phyloP scores from a whole-genome alignment of 176 grass and related monocot species.

The Pontederia crassipes region DNA sequence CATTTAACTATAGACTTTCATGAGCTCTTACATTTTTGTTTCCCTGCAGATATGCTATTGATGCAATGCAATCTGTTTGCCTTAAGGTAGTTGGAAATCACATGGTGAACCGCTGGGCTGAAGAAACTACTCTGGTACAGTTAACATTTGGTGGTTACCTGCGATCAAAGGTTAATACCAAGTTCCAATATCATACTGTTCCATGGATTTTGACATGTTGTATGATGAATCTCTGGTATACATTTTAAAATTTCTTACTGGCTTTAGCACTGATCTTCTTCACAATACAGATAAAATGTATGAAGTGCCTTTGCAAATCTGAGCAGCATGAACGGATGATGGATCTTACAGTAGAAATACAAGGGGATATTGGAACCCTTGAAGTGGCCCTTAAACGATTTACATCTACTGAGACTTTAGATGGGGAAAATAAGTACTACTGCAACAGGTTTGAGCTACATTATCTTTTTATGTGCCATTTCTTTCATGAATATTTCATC shows the following conservation, averaged over 20 bases:
- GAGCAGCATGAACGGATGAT: constrained; percentile 21
- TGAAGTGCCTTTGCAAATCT: constrained; percentile 22
- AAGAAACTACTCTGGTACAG: constrained; percentile 22
- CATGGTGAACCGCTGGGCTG: constrained; percentile 3
- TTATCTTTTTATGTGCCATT: neutral
- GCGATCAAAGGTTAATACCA: constrained; percentile 14
- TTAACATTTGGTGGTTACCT: constrained; percentile 26
- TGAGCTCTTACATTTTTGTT: neutral
- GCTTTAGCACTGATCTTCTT: neutral
- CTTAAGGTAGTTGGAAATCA: constrained; percentile 20
- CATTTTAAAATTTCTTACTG: neutral
- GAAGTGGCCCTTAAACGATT: constrained; percentile 21
- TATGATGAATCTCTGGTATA: neutral
- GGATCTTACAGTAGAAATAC: constrained; percentile 27
- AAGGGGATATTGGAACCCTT: constrained; percentile 20
- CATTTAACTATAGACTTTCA: neutral
- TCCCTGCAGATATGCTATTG: constrained; percentile 25
- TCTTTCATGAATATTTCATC: neutral
- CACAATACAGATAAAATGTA: constrained; percentile 19
- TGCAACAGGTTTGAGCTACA: constrained; percentile 12
- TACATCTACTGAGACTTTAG: constrained; percentile 20
- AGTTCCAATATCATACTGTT: neutral
- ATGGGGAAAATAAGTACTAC: constrained; percentile 22
- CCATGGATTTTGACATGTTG: neutral
- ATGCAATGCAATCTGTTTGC: constrained; percentile 25